phyloP scores from a whole-genome alignment of 2,329 filamentous ascomycete species.

The Reticulascus tulasneorum region DNA sequence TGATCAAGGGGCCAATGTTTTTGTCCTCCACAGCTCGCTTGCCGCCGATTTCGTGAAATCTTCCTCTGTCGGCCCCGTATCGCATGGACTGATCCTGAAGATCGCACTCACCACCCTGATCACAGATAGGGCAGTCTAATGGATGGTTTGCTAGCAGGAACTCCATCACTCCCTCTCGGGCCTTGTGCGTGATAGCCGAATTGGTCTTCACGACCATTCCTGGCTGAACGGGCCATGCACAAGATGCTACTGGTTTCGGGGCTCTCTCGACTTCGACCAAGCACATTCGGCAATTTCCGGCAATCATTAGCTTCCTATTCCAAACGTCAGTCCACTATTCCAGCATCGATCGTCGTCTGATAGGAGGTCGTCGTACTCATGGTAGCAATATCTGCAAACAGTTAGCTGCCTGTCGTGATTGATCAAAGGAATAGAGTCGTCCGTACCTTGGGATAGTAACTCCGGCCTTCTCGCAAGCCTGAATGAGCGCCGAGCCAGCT shows the following conservation, averaged over 20 bases:
- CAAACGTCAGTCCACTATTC: constrained; percentile 34
- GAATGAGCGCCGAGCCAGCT: constrained; percentile 96
- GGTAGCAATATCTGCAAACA: constrained; percentile 82
- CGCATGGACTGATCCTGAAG: constrained; percentile 99
- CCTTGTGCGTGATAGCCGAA: constrained; percentile 93
- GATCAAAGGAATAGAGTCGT: no score
- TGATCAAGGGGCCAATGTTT: constrained; percentile 96
- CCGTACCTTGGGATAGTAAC: constrained; percentile 77
- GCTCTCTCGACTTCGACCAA: constrained; percentile 95
- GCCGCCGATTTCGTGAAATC: constrained; percentile 92
- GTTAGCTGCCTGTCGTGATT: no score
- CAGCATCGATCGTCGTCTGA: constrained; percentile 17
- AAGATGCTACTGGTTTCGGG: constrained; percentile 96
- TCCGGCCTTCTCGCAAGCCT: constrained; percentile 98
- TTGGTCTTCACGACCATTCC: constrained; percentile 99
- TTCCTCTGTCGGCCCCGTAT: constrained; percentile 91
- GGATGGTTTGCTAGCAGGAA: constrained; percentile 96
- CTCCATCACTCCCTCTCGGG: constrained; percentile 98
- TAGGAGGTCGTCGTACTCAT: constrained; percentile 65
- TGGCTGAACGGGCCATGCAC: constrained; percentile 96
- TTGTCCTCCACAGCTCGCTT: constrained; percentile 99
- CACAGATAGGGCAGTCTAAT: constrained; percentile 94
- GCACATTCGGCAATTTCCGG: constrained; percentile 99
- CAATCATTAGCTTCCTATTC: constrained; percentile 90
- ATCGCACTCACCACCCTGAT: constrained; percentile 98